phyloP scores from a whole-genome alignment of 768 basidiomycete species.

The Leccinum aurantiacum region DNA sequence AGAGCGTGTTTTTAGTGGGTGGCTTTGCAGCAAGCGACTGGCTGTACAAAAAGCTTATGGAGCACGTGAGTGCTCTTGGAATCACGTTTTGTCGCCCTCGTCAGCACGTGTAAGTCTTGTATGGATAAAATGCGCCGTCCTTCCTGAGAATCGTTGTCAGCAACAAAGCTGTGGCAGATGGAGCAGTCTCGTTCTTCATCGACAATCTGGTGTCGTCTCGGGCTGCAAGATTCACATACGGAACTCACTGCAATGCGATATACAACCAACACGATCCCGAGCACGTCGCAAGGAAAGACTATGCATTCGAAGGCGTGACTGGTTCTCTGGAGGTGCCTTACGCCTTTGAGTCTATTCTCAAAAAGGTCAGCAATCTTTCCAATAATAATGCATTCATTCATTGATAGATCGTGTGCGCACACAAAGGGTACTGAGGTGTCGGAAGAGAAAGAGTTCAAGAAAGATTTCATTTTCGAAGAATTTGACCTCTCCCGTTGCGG shows the following conservation, averaged over 20 bases:
- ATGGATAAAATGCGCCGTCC: neutral
- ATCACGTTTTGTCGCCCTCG: constrained; percentile 12
- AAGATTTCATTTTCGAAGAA: constrained; percentile 14
- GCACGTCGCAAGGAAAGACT: constrained; percentile 5
- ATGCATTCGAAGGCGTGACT: constrained; percentile 11
- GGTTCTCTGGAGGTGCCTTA: constrained; percentile 11
- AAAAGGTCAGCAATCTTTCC: constrained; percentile 1
- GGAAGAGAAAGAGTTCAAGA: constrained; percentile 17
- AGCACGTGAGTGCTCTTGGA: constrained; percentile 9
- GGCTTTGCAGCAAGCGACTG: constrained; percentile 18
- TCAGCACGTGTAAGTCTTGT: constrained; percentile 15
- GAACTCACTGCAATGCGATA: constrained; percentile 14
- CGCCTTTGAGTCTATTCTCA: constrained; percentile 13
- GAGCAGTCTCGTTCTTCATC: constrained; percentile 13
- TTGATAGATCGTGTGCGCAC: neutral
- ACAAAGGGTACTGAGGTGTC: constrained; percentile 13
- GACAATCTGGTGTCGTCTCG: constrained; percentile 16
- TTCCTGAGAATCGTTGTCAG: neutral
- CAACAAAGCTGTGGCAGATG: constrained; percentile 19
- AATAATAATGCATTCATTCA: neutral
- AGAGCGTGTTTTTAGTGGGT: constrained; percentile 16
- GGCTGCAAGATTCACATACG: constrained; percentile 13
- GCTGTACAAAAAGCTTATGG: constrained; percentile 12
- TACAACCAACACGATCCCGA: constrained; percentile 12
- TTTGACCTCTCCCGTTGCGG: constrained; percentile 16